Evolutionary conservation across 768 basidiomycete species (phyloP), one percentile per base, ranked within the genome.

Genomic region (Phallus indusiatus): DNA sequence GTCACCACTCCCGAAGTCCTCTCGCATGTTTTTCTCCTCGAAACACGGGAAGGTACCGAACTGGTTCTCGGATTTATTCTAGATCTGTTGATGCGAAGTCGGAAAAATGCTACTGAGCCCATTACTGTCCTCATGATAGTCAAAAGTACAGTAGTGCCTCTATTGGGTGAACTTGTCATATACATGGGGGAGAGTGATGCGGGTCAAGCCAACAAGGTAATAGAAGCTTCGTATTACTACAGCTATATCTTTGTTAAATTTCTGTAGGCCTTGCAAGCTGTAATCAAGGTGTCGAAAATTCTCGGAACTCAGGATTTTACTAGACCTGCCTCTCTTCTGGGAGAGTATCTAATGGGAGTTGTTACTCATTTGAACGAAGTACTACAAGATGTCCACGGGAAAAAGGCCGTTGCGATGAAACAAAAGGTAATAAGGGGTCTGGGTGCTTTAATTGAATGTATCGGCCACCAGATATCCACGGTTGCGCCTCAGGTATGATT

Each of bases 401-500:
- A 88, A 71, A 86, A 86, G 64, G 74, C 85, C 0, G 74, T 82
- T 0, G 71, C 73, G 9, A 76, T 78, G 35, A 97, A 96, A 71
- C 79, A 79, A 57, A 84, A 83, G 67, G 86, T 95, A 60, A 74
- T 97, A 52, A 80, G 88, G 22, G 86, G 90, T 62, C 72, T 96
- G 42, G 91, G 88, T 6, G 78, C 74, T 1, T 74, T 98, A 55
- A 81, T 91, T n/a, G 66, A 70, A 10, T 76, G 81, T 18, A 81
- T 94, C 59, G 93, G 89, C 0, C 73, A 83, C 7, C 74, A 81
- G 0, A 86, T 95, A 64, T 80, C 77, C 48, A 82, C 81, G 50
- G 86, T 92, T 56, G 85, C 91, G 4, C 91, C 93, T 18, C 95
- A 97, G 83, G 95, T n/a, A n/a, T 93, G 64, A 18, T 57, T 58